Conservation (phyloP, 306 rosid genomes). For the Argentina anserina region DNA sequence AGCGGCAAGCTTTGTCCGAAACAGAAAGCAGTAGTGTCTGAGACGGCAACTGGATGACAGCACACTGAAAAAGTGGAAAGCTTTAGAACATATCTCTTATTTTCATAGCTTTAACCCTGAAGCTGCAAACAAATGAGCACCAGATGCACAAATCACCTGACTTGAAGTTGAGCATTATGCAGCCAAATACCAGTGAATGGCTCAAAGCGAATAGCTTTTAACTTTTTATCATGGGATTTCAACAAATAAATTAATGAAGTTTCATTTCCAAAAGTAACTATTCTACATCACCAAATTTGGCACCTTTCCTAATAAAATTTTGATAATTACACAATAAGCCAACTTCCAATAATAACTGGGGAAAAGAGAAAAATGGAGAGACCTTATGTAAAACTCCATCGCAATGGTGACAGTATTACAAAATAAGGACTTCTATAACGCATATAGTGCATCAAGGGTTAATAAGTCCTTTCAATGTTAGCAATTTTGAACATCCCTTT, state of each 20-base stretch:
- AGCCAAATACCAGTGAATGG: not conserved
- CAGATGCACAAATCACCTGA: not conserved
- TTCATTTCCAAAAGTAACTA: not conserved
- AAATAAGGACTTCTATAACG: not conserved
- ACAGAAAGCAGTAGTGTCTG: slow-evolving; percentile 92
- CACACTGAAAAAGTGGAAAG: slow-evolving; percentile 63
- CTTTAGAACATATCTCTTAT: slow-evolving; percentile 8
- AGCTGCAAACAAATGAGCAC: not conserved
- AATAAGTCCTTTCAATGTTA: not conserved
- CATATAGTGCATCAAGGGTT: not conserved
- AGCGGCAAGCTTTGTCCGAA: slow-evolving; percentile 89
- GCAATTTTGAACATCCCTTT: not conserved
- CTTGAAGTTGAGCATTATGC: not conserved
- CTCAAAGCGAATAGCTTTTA: not conserved
- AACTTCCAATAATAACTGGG: too few relatives aligned
- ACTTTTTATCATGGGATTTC: not conserved
- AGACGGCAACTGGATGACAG: slow-evolving; percentile 92
- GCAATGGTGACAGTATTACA: not conserved
- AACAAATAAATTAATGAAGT: not conserved
- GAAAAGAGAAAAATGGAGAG: not conserved
- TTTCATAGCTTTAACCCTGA: slow-evolving; percentile 2
- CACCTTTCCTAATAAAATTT: too few relatives aligned
- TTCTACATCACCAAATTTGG: not conserved
- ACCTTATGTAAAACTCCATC: not conserved
- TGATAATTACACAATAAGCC: too few relatives aligned